Conservation (phyloP, 2,329 filamentous ascomycete species). For the Alternaria consortialis region DNA sequence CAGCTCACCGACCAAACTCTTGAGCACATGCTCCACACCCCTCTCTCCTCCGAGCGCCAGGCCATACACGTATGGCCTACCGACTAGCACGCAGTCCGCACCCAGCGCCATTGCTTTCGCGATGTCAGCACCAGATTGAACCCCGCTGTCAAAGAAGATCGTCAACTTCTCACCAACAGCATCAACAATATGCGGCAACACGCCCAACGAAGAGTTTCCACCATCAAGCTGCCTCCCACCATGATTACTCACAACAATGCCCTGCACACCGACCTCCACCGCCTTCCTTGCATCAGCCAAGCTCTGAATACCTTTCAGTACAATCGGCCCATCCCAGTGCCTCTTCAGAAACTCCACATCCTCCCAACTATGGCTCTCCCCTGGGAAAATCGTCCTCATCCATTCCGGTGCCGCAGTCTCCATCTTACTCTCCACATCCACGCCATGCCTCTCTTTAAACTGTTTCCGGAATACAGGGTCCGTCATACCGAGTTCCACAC, state of each 20-base stretch:
- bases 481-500: conserved; percentile 69
- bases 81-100: conserved; percentile 34
- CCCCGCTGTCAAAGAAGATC: conserved; percentile 62
- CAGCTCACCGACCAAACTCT: conserved; percentile 30
- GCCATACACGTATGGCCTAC: conserved; percentile 64
- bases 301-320: conserved; percentile 67
- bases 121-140: conserved; percentile 60
- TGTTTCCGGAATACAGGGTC: conserved; percentile 72
- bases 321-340: conserved; percentile 71
- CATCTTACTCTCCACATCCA: conserved; percentile 53
- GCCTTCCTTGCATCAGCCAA: conserved; percentile 59
- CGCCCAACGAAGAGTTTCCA: conserved; percentile 60
- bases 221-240: conserved; percentile 64
- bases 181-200: conserved; percentile 68
- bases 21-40: conserved; percentile 58
- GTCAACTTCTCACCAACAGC: conserved; percentile 35
- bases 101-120: conserved; percentile 64
- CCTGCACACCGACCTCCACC: conserved; percentile 57
- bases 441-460: conserved; percentile 59
- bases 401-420: conserved; percentile 32
- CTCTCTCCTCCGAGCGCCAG: conserved; percentile 64
- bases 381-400: conserved; percentile 49
- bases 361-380: conserved; percentile 66
- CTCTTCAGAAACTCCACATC: conserved; percentile 66
- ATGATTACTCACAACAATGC: conserved; percentile 63